These are phyloP conservation scores for Chimonanthus praecox DNA, from an alignment of 164 flowering plant genomes.

Conservation along the genomic window DNA sequence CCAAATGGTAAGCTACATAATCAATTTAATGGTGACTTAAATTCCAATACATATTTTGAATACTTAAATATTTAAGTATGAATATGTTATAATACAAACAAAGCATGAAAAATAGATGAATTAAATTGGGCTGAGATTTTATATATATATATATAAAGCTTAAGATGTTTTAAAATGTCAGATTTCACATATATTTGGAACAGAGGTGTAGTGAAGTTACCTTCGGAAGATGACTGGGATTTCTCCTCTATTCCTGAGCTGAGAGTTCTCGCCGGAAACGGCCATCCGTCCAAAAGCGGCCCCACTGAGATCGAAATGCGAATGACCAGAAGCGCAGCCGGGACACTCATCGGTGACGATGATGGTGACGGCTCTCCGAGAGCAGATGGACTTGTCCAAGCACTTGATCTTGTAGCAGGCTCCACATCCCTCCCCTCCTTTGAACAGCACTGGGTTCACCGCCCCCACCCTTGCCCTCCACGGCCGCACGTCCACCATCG, in stretches of 20 bases:
- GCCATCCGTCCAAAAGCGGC: conserved; percentile 94
- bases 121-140: too few species aligned
- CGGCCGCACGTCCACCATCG: conserved; percentile 83
- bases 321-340: conserved; percentile 55
- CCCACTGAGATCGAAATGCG: conserved; percentile 94
- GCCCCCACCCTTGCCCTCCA: conserved; percentile 82
- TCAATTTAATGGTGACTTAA: too few species aligned
- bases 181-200: too few species aligned
- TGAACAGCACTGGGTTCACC: conserved; percentile 78
- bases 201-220: conserved; percentile 23
- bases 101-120: too few species aligned
- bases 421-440: conserved; percentile 88
- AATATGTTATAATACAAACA: too few species aligned
- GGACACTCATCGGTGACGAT: conserved; percentile 94
- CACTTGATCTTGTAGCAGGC: conserved; percentile 93
- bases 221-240: conserved; percentile 61
- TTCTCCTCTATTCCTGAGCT: conserved; percentile 76
- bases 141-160: too few species aligned
- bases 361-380: conserved; percentile 78
- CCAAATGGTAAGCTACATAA: too few species aligned
- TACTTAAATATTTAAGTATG: too few species aligned
- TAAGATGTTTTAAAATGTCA: too few species aligned
- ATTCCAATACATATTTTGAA: too few species aligned
- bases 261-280: conserved; percentile 43
- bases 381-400: conserved; percentile 61